A percentile compares a stretch with the other conserved stretches of the same genome.
phyloP scores from a whole-genome alignment of 805 yeast genomes.

The Candida nanaspora region DNA sequence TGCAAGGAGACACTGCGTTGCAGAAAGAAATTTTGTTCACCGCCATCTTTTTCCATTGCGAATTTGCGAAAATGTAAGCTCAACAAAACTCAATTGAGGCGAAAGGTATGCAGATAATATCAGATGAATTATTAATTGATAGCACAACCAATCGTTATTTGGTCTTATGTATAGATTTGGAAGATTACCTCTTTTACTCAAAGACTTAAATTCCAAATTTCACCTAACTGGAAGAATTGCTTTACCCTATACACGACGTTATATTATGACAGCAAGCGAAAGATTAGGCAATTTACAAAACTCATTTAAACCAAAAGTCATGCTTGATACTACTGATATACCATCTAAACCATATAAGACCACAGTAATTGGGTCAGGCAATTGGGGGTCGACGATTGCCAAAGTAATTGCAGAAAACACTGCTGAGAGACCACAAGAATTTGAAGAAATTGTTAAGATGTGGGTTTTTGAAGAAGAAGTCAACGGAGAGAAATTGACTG shows the following conservation, averaged over 20 bases:
- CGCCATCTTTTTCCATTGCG: too few species aligned
- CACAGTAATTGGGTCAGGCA: constrained; percentile 90
- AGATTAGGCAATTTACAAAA: neutral
- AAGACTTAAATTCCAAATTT: too few species aligned
- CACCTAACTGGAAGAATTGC: too few species aligned
- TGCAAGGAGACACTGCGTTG: too few species aligned
- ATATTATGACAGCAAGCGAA: neutral
- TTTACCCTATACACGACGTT: too few species aligned
- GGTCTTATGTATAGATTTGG: neutral
- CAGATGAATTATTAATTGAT: too few species aligned
- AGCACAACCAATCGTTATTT: too few species aligned
- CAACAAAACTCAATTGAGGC: too few species aligned
- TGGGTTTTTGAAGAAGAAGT: constrained; percentile 92
- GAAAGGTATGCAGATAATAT: too few species aligned
- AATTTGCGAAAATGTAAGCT: too few species aligned
- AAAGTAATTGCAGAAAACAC: constrained; percentile 90
- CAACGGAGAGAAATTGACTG: constrained; percentile 76
- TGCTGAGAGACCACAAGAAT: constrained; percentile 61
- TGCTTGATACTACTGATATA: constrained; percentile 7
- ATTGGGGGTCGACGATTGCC: constrained; percentile 98
- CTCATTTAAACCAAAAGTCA: neutral
- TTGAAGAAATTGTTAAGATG: constrained; percentile 75
- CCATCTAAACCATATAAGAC: constrained; percentile 40
- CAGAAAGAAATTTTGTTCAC: too few species aligned
- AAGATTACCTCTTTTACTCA: too few species aligned